phyloP scores from a whole-genome alignment of 2,329 filamentous ascomycete genomes.

The Beauveria australis region DNA sequence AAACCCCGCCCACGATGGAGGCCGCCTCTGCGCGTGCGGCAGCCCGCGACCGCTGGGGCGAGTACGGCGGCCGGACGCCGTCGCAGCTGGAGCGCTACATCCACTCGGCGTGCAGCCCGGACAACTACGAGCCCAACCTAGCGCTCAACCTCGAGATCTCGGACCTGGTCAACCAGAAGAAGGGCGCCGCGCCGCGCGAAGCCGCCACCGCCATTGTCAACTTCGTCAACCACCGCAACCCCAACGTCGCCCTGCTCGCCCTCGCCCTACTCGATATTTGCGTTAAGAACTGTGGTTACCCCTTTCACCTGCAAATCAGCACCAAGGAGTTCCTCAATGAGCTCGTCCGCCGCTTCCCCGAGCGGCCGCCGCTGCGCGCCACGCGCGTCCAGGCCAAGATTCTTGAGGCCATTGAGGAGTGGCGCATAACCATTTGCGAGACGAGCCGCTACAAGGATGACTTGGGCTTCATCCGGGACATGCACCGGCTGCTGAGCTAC shows the following conservation, averaged over 20 bases:
- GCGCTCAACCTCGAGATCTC: slow-evolving; percentile 93
- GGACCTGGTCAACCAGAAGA: slow-evolving; percentile 95
- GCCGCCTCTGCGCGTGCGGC: slow-evolving; percentile 93
- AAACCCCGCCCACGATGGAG: slow-evolving; percentile 56
- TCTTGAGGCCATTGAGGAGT: slow-evolving; percentile 94
- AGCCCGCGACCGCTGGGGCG: slow-evolving; percentile 86
- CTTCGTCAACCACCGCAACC: slow-evolving; percentile 94
- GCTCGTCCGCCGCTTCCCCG: slow-evolving; percentile 89
- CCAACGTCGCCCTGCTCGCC: slow-evolving; percentile 86
- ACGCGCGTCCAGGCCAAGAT: slow-evolving; percentile 87
- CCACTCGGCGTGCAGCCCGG: slow-evolving; percentile 88
- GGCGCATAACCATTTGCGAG: slow-evolving; percentile 95
- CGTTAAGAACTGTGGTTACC: slow-evolving; percentile 99
- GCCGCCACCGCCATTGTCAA: slow-evolving; percentile 87
- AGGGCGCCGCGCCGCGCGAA: slow-evolving; percentile 90
- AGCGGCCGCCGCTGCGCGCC: slow-evolving; percentile 78
- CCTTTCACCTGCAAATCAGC: slow-evolving; percentile 95
- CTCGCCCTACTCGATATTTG: slow-evolving; percentile 93
- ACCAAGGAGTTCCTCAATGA: slow-evolving; percentile 99
- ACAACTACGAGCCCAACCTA: slow-evolving; percentile 97
- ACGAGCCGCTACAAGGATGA: slow-evolving; percentile 97
- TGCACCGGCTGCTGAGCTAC: slow-evolving; percentile 91
- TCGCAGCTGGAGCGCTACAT: slow-evolving; percentile 94
- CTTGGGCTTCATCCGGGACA: slow-evolving; percentile 89
- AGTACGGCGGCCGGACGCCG: slow-evolving; percentile 66